Evolutionary conservation across 2,329 filamentous ascomycete genomes (phyloP).

Genomic region (Penicillium sp.): DNA sequence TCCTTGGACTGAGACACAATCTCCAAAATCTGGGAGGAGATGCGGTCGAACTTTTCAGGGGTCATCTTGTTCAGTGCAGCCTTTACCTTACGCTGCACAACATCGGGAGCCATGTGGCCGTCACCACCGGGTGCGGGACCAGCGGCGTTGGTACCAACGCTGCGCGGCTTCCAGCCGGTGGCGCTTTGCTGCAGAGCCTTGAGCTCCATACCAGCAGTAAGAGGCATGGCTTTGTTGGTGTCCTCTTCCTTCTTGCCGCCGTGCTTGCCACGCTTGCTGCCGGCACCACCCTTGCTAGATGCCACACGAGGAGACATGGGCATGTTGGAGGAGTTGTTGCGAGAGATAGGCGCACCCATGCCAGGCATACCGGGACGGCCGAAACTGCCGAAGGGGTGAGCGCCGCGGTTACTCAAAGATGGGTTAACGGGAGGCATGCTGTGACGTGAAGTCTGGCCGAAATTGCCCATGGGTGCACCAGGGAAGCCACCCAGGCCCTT

Average conservation of each 20-base stretch:
- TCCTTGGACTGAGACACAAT: constrained; percentile 96
- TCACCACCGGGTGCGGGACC: constrained; percentile 54
- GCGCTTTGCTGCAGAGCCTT: constrained; percentile 73
- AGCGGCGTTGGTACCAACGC: constrained; percentile 56
- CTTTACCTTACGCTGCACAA: constrained; percentile 99
- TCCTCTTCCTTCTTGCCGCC: constrained; percentile 64
- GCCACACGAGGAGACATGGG: constrained; percentile 72
- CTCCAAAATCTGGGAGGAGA: constrained; percentile 85
- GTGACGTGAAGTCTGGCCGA: constrained; percentile 45
- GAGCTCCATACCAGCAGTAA: constrained; percentile 79
- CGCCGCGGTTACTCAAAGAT: constrained; percentile 52
- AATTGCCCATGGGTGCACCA: constrained; percentile 65
- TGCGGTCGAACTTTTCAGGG: constrained; percentile 96
- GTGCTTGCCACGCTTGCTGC: constrained; percentile 42
- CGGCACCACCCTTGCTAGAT: constrained; percentile 41
- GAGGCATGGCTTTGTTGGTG: constrained; percentile 83
- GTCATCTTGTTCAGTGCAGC: constrained; percentile 99
- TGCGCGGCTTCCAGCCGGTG: constrained; percentile 89
- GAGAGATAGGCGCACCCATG: constrained; percentile 64
- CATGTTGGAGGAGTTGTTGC: constrained; percentile 62
- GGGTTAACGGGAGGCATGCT: constrained; percentile 72
- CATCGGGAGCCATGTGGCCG: constrained; percentile 76
- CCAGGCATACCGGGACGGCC: constrained; percentile 61
- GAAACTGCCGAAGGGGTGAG: constrained; percentile 61
- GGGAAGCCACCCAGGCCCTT: constrained; percentile 47